These are phyloP conservation scores for Yamadazyma siamensis DNA, from an alignment of 1,139 yeast species.

Conservation along the genomic window DNA sequence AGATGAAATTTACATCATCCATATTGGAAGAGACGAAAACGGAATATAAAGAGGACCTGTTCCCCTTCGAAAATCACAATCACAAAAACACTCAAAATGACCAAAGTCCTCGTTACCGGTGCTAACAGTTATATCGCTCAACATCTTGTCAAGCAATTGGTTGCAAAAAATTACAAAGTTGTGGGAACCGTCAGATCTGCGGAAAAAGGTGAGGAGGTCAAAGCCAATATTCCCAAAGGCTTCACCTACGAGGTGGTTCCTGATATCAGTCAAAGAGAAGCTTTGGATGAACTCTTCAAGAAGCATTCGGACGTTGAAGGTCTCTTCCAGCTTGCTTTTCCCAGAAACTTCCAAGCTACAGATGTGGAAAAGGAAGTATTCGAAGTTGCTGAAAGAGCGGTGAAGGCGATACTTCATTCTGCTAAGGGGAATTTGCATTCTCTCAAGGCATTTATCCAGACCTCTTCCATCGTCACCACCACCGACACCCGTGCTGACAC, in stretches of 20 bases:
- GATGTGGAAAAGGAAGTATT: conserved; percentile 18
- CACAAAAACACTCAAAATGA: too few species aligned
- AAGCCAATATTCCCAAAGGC: conserved; percentile 28
- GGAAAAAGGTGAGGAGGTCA: conserved; percentile 46
- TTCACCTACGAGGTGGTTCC: conserved; percentile 46
- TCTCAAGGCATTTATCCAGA: conserved; percentile 21
- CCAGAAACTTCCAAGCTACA: conserved; percentile 14
- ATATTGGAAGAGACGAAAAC: too few species aligned
- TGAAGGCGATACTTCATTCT: conserved; percentile 20
- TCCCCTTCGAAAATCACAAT: too few species aligned
- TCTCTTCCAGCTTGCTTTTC: conserved; percentile 49
- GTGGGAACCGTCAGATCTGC: too few species aligned
- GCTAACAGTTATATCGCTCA: conserved; percentile 38
- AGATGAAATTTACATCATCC: too few species aligned
- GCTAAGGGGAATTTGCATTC: conserved; percentile 20
- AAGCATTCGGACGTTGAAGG: conserved; percentile 47
- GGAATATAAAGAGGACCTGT: too few species aligned
- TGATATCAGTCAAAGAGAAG: conserved; percentile 46
- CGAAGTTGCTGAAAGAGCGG: conserved; percentile 19
- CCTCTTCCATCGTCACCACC: conserved; percentile 19
- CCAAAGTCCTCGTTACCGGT: conserved; percentile 30
- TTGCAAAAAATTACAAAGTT: conserved; percentile 40
- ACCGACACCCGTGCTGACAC: not conserved
- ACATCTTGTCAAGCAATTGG: conserved; percentile 23
- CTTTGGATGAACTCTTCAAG: conserved; percentile 51